phyloP scores from a whole-genome alignment of 139 green algal genomes.

The Desmodesmus armatus region DNA sequence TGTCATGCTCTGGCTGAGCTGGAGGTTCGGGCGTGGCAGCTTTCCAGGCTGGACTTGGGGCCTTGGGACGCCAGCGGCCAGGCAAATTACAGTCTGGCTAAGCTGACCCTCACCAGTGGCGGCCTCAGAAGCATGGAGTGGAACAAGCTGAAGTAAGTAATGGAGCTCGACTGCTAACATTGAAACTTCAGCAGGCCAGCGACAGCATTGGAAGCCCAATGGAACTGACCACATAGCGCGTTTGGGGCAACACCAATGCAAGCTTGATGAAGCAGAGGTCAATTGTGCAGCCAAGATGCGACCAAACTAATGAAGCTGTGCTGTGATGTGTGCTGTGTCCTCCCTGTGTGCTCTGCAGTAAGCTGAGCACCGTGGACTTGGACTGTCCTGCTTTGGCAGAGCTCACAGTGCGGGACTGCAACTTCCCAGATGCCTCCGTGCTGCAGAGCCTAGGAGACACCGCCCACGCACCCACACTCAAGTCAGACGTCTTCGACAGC shows the following conservation, averaged over 20 bases:
- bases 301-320: too few relatives aligned
- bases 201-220: too few relatives aligned
- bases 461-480: neutral
- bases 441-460: conserved; percentile 24
- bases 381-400: conserved; percentile 23
- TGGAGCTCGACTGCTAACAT: too few relatives aligned
- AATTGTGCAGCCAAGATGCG: too few relatives aligned
- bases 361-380: conserved; percentile 27
- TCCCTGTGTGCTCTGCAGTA: neutral
- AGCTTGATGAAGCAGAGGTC: too few relatives aligned
- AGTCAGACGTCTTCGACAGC: too few relatives aligned
- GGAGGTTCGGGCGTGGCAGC: conserved; percentile 21
- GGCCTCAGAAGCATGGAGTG: conserved; percentile 17
- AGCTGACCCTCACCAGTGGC: neutral
- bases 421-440: conserved; percentile 5
- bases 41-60: neutral
- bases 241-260: too few relatives aligned
- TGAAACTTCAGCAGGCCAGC: too few relatives aligned
- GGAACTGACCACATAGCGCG: too few relatives aligned
- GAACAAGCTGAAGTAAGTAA: too few relatives aligned
- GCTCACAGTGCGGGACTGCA: conserved; percentile 22
- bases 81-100: neutral
- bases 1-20: conserved; percentile 9
- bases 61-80: neutral
- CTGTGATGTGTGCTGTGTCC: too few relatives aligned